Evolutionary conservation across 352 stramenopile species (phyloP), one percentile per base, ranked within the genome.

Genomic region (Pythium aristosporum): DNA sequence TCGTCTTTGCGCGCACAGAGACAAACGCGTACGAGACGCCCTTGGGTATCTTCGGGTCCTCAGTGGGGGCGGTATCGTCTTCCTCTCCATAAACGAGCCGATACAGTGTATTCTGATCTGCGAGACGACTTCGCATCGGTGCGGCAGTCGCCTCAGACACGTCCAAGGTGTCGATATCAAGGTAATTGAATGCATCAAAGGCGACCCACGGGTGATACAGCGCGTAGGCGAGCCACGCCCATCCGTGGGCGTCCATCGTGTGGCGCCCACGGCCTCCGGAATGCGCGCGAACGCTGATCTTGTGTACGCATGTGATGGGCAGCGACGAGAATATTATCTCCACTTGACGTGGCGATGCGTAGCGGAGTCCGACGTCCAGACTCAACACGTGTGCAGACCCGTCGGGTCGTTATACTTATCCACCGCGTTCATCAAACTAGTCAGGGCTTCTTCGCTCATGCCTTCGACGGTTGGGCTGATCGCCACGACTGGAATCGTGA

Each of bases 181-280:
- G 10, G 43, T 13, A 50, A 2, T 28, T 50, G 18, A 20, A 50
- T 13, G 15, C 20, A 20, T 20, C 11, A 20, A 50, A 21, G 9
- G 11, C 23, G 43, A 50, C 8, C 16, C 43, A 50, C 16, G 43
- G 43, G 20, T 50, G 43, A 50, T 25, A 50, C 2, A 28, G 15
- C 8, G 43, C 16, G 43, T 50, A 50, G 15, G 43, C 43, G 43
- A 50, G 43, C 43, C 43, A 50, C 20, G 43, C 43, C 43, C 43
- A 50, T 1, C 43, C 43, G 20, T 50, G 43, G 10, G 43, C 43
- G 23, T 50, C 43, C 16, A 50, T 30, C 8, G 15, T 28, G 8
- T 50, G 20, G 15, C 5, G 37, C 16, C 37, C 37, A 43, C 1
- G 8, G 20, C 43, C 43, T 20, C n/a, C 43, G 10, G 9, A 9